phyloP scores from a whole-genome alignment of 176 grass and related monocot genomes.

The Tillandsia leiboldiana region DNA sequence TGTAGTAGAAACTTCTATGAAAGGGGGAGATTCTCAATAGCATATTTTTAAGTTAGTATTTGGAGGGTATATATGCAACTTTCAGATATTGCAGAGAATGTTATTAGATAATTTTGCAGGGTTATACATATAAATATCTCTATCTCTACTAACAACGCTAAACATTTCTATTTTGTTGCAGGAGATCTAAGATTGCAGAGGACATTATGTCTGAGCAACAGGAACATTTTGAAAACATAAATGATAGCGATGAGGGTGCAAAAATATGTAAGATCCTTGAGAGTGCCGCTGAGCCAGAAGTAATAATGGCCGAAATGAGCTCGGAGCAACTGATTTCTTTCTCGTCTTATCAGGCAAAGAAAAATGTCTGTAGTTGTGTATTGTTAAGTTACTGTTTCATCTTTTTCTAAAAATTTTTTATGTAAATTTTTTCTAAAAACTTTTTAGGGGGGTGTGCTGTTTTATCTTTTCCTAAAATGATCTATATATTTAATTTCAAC shows the following conservation, averaged over 20 bases:
- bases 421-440: not conserved
- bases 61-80: no score
- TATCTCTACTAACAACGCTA: not conserved
- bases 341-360: conserved; percentile 64
- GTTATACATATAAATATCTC: no score
- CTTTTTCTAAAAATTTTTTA: not conserved
- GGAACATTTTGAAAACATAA: conserved; percentile 41
- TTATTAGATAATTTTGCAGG: no score
- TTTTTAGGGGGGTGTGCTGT: no score
- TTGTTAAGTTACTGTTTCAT: not conserved
- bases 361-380: conserved; percentile 30
- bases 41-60: no score
- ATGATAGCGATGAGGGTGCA: conserved; percentile 65
- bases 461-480: no score
- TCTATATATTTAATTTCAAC: no score
- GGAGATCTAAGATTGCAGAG: conserved; percentile 71
- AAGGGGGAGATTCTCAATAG: no score
- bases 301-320: conserved; percentile 69
- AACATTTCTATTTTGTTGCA: conserved; percentile 13
- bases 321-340: conserved; percentile 55
- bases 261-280: conserved; percentile 70
- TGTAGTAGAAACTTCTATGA: no score
- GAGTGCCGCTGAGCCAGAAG: conserved; percentile 72
- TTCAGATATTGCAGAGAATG: no score
- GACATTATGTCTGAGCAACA: conserved; percentile 56